Base-by-base conservation (phyloP, 768 basidiomycete genomes). In the Mycena albidolilacea region DNA sequence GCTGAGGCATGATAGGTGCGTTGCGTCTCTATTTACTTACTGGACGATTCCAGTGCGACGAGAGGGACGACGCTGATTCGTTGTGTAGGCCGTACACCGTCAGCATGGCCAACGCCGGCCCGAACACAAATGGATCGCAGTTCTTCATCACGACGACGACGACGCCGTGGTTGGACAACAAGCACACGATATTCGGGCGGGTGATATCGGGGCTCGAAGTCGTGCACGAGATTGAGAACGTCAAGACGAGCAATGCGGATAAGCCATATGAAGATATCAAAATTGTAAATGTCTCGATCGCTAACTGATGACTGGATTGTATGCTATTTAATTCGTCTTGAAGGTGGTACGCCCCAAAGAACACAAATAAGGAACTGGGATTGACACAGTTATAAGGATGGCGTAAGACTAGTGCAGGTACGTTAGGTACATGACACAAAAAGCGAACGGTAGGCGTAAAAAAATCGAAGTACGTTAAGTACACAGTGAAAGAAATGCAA, bases 111-210 rank as follows among this genome's bases (percentile, higher is more conserved):
- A 97, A 97, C 78, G 95, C 94, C 7, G 97, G 97, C 5, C 92
- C 95, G 8, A 84, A 83, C 57, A 98, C 97, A 44, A 98, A 98
- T 80, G 97, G 97, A 0, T 97, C 95, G 2, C 97, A 99, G 79
- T 99, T 98, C 87, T 99, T 98, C 85, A 96, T 99, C 80, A 98
- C 97, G 9, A 98, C 97, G 6, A 97, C 92, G 3, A 93, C 97
- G 8, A 95, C 95, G 9, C 95, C 96, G 8, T 97, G 96, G 96
- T 84, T 97, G 73, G 96, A 98, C 82, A 93, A 90, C 81, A 96
- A 95, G 77, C 93, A 95, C 79, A 97, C 95, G 0, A 94, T 98
- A 76, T 99, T 99, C 77, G 97, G 97, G 1, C 90, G 96, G 30
- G 95, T 95, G 14, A 84, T 93, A 44, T 91, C 92, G 5, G 97